Percentiles rank a stretch among this genome's conserved stretches.
phyloP scores from a whole-genome alignment of 352 stramenopile species.

The Thalassiosira allenii region DNA sequence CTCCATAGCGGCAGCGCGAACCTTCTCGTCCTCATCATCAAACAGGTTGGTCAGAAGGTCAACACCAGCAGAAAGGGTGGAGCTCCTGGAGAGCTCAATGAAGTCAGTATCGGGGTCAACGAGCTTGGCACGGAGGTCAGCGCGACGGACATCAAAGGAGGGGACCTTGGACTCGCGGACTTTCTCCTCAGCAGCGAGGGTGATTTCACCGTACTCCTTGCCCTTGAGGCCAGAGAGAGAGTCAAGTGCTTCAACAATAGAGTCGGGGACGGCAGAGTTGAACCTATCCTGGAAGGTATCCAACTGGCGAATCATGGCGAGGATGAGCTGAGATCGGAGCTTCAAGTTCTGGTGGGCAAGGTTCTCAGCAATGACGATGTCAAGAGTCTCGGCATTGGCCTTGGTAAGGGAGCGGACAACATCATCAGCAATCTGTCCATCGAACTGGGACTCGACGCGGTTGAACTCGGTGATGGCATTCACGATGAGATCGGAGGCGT shows the following conservation, averaged over 20 bases:
- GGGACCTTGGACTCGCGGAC: constrained; percentile 81
- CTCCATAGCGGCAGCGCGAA: constrained; percentile 86
- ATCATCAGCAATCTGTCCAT: constrained; percentile 85
- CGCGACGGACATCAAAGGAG: constrained; percentile 77
- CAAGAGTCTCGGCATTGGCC: constrained; percentile 75
- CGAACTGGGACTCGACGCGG: constrained; percentile 85
- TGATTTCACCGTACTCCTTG: constrained; percentile 83
- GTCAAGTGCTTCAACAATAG: constrained; percentile 66
- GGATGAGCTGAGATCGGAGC: constrained; percentile 68
- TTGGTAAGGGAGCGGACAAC: constrained; percentile 86
- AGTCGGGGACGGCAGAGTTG: constrained; percentile 57
- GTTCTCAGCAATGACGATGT: constrained; percentile 81
- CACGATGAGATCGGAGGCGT: constrained; percentile 69
- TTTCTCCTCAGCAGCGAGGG: constrained; percentile 75
- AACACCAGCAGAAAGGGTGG: constrained; percentile 86
- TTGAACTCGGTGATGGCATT: constrained; percentile 85
- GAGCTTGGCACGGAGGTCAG: constrained; percentile 74
- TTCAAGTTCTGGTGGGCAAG: constrained; percentile 80
- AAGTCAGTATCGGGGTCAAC: constrained; percentile 72
- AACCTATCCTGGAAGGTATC: constrained; percentile 84
- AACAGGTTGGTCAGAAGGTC: constrained; percentile 89
- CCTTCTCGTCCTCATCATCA: constrained; percentile 77
- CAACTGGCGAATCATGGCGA: constrained; percentile 86
- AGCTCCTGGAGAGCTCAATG: constrained; percentile 71
- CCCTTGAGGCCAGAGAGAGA: constrained; percentile 71